Percentiles rank a stretch among this genome's conserved stretches.
phyloP scores from a whole-genome alignment of 73 alveolate genomes.

The Paramecium octaurelia region DNA sequence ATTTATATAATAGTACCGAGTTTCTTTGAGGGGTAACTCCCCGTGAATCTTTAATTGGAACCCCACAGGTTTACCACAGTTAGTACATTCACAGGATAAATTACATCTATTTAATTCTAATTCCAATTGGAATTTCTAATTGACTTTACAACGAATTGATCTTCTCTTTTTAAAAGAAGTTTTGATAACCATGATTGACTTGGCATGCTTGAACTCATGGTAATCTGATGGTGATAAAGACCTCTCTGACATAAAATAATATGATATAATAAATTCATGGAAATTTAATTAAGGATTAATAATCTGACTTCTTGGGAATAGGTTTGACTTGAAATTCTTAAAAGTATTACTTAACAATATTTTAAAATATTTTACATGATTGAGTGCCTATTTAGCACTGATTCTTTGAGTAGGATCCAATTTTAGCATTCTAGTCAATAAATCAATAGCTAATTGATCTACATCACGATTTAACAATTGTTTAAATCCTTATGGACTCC shows the following conservation, averaged over 20 bases:
- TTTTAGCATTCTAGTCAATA: slow-evolving; percentile 32
- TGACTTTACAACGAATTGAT: neutral
- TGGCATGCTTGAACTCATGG: neutral
- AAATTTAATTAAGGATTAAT: slow-evolving; percentile 23
- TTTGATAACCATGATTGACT: neutral
- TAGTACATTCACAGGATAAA: neutral
- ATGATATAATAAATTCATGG: slow-evolving; percentile 21
- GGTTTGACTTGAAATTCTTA: slow-evolving; percentile 32
- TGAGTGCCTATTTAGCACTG: slow-evolving; percentile 34
- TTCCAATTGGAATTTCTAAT: neutral
- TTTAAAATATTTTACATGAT: neutral
- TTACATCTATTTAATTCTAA: neutral
- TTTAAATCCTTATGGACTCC: slow-evolving; percentile 59
- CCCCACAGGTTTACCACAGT: neutral
- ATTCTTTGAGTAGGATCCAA: slow-evolving; percentile 52
- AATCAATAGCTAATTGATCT: slow-evolving; percentile 54
- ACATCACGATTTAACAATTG: neutral
- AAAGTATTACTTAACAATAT: slow-evolving; percentile 4
- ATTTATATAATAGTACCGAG: neutral
- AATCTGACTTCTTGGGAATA: neutral
- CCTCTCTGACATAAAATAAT: neutral
- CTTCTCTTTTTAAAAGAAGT: neutral
- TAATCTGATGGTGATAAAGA: neutral
- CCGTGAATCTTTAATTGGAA: neutral
- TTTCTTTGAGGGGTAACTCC: neutral